Percentiles rank a stretch among this genome's conserved stretches.
These are phyloP conservation scores for Pisolithus sp. DNA, from an alignment of 768 basidiomycete genomes.

Conservation along the genomic window DNA sequence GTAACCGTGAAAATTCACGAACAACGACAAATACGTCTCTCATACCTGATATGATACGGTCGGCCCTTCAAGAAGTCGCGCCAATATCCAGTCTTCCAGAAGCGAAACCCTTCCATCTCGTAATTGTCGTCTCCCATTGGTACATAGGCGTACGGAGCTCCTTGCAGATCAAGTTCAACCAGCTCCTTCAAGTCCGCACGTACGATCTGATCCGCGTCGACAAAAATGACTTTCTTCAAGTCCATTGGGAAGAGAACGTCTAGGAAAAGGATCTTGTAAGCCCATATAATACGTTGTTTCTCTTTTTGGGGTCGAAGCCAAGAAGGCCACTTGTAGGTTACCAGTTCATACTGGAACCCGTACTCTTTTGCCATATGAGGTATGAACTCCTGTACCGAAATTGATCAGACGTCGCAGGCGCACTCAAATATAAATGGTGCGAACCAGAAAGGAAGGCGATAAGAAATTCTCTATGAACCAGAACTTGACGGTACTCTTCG, in stretches of 20 bases:
- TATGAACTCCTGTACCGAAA: slow-evolving; percentile 70
- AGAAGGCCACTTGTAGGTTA: slow-evolving; percentile 99
- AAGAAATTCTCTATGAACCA: slow-evolving; percentile 99
- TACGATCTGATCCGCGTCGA: slow-evolving; percentile 97
- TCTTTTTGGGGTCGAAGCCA: slow-evolving; percentile 97
- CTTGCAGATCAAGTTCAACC: slow-evolving; percentile 87
- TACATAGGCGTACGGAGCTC: slow-evolving; percentile 91
- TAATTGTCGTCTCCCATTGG: slow-evolving; percentile 95
- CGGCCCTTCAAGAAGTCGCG: slow-evolving; percentile 74
- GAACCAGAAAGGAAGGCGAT: slow-evolving; percentile 90
- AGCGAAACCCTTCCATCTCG: slow-evolving; percentile 97
- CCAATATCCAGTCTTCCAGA: slow-evolving; percentile 99
- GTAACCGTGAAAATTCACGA: slow-evolving; percentile 6
- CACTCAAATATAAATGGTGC: slow-evolving; percentile 11
- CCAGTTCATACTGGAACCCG: slow-evolving; percentile 91
- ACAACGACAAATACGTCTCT: neutral
- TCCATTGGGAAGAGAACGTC: slow-evolving; percentile 99
- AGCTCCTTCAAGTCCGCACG: slow-evolving; percentile 93
- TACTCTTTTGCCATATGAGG: slow-evolving; percentile 89
- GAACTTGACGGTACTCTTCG: slow-evolving; percentile 93
- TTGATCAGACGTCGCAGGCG: neutral
- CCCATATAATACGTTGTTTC: slow-evolving; percentile 99
- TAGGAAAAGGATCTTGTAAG: slow-evolving; percentile 98
- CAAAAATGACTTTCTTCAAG: slow-evolving; percentile 97
- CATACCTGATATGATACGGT: slow-evolving; percentile 93